These are phyloP conservation scores for Citrus mangshanensis DNA, from an alignment of 345 rosid genomes.

Conservation along the genomic window DNA sequence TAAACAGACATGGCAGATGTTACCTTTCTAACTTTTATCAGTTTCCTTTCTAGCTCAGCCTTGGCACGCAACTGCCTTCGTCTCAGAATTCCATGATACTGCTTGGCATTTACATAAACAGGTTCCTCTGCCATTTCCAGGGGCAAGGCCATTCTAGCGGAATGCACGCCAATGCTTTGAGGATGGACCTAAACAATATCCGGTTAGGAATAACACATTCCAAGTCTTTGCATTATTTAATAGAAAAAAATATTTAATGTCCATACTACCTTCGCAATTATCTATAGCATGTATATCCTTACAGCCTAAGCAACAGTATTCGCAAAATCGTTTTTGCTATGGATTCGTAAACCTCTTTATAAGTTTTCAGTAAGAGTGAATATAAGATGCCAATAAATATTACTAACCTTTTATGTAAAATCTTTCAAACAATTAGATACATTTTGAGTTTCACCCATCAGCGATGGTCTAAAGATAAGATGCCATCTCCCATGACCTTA, in stretches of 20 bases:
- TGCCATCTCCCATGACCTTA: neutral
- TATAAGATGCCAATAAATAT: neutral
- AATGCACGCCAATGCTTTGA: slow-evolving; percentile 38
- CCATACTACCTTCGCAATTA: neutral
- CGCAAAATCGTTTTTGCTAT: neutral
- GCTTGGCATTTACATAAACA: slow-evolving; percentile 79
- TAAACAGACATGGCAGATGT: neutral
- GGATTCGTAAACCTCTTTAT: neutral
- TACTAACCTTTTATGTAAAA: neutral
- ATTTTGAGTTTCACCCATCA: neutral
- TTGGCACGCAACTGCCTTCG: slow-evolving; percentile 68
- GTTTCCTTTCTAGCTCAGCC: slow-evolving; percentile 57
- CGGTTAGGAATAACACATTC: neutral
- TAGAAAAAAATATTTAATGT: neutral
- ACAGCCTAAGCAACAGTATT: neutral
- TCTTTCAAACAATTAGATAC: neutral
- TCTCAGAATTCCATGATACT: slow-evolving; percentile 68
- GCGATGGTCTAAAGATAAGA: neutral
- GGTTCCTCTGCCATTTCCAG: slow-evolving; percentile 62
- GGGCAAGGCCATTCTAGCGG: slow-evolving; percentile 58
- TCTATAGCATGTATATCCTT: neutral
- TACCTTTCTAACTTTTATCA: slow-evolving; percentile 58
- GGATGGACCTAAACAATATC: slow-evolving; percentile 36
- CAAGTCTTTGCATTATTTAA: neutral
- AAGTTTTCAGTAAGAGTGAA: neutral